These are phyloP conservation scores for Crithidia brevicula DNA, from an alignment of 208 protist genomes.

Conservation along the genomic window DNA sequence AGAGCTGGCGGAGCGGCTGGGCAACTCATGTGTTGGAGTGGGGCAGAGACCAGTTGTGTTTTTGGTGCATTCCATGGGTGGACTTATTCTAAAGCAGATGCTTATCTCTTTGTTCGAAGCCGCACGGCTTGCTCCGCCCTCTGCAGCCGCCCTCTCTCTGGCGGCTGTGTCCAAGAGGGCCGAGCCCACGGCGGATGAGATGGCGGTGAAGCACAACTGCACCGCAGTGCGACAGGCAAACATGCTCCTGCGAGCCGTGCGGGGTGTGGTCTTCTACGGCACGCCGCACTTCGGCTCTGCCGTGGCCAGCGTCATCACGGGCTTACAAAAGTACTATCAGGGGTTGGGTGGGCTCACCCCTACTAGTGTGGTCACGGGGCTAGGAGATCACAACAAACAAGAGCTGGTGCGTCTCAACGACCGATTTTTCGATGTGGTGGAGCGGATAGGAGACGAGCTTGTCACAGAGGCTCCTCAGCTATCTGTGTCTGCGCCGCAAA, in stretches of 20 bases:
- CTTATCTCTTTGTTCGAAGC: slow-evolving; percentile 44
- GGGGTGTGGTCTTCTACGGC: slow-evolving; percentile 75
- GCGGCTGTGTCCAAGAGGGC: not conserved
- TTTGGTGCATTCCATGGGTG: slow-evolving; percentile 71
- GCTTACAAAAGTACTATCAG: slow-evolving; percentile 59
- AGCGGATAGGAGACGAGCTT: slow-evolving; percentile 30
- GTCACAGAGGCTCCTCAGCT: not conserved
- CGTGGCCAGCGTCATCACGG: slow-evolving; percentile 62
- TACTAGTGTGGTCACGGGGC: slow-evolving; percentile 55
- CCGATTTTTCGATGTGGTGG: slow-evolving; percentile 57
- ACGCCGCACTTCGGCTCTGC: slow-evolving; percentile 78
- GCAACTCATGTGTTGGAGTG: slow-evolving; percentile 40
- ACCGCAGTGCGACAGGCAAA: slow-evolving; percentile 16
- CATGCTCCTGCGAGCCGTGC: slow-evolving; percentile 40
- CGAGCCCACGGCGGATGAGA: not conserved
- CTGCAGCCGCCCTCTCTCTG: not conserved
- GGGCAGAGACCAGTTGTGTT: slow-evolving; percentile 65
- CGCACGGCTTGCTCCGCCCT: slow-evolving; percentile 13
- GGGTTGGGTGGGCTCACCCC: slow-evolving; percentile 54
- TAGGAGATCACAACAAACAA: slow-evolving; percentile 65
- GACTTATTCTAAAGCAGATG: slow-evolving; percentile 70
- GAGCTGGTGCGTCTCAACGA: slow-evolving; percentile 51
- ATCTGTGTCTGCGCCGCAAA: not conserved
- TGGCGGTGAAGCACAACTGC: not conserved
- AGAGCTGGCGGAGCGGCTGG: slow-evolving; percentile 50